Evolutionary conservation across 1,284 basidiomycete species (phyloP).

Genomic region (Schizophyllum amplum): DNA sequence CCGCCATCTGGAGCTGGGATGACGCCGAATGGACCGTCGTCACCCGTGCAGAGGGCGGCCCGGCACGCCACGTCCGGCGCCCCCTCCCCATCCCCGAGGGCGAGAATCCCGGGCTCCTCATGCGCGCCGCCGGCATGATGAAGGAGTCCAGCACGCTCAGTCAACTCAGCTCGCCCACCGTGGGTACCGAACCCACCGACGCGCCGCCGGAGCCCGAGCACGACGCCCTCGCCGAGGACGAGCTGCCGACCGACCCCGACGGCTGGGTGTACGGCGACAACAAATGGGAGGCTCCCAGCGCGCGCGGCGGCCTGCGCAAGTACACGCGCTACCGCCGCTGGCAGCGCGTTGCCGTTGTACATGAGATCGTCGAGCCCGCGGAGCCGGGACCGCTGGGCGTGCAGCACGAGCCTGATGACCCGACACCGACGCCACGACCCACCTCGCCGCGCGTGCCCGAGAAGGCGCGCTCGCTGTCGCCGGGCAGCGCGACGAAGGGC

Average conservation of each 20-base stretch:
- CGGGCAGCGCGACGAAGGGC: neutral
- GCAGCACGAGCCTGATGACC: neutral
- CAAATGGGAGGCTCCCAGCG: conserved; percentile 82
- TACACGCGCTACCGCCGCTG: conserved; percentile 81
- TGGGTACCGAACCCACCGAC: conserved; percentile 19
- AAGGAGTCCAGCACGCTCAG: conserved; percentile 25
- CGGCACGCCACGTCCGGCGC: conserved; percentile 46
- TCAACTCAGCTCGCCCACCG: conserved; percentile 12
- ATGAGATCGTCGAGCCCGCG: conserved; percentile 58
- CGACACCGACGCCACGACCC: neutral
- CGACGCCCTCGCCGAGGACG: conserved; percentile 17
- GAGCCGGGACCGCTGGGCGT: conserved; percentile 6
- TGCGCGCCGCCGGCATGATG: conserved; percentile 41
- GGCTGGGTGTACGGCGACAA: conserved; percentile 96
- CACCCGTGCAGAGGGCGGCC: conserved; percentile 40
- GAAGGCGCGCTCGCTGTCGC: neutral
- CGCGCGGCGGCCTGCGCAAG: conserved; percentile 82
- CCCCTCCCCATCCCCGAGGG: conserved; percentile 46
- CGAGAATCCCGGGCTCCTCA: conserved; percentile 35
- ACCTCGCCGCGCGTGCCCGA: conserved; percentile 1
- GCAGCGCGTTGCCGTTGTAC: conserved; percentile 75
- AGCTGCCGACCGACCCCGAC: conserved; percentile 68
- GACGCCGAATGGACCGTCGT: conserved; percentile 83
- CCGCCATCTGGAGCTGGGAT: conserved; percentile 79
- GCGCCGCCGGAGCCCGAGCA: conserved; percentile 17